Base-by-base conservation (phyloP, 257 asterid genomes). In the Forsythia viridissima region DNA sequence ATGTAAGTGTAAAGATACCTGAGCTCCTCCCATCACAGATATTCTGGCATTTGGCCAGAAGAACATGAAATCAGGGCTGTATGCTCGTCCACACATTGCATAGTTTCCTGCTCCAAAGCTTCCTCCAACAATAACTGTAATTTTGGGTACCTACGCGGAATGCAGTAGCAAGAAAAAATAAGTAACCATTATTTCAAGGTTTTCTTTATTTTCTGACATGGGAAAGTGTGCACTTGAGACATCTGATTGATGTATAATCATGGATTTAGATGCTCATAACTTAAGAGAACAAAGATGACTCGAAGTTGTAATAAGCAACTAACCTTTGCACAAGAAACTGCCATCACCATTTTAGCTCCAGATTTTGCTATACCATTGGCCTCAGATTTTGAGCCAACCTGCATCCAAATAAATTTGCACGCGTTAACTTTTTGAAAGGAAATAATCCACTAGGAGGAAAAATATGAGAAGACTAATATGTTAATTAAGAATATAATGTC, bases 271-370 rank as follows among this genome's bases (percentile, higher is more conserved):
- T 9, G 40, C 81, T 44, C 78, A 34, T 51, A 55, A 41, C 34
- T 15, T 8, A 21, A 61, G 6, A 61, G 70, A 71, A 44, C 63
- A 48, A 48, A 75, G 72, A 51, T 1, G 46, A 36, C n/a, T 66
- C 63, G n/a, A 63, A 42, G 11, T 72, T 48, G 52, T 52, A 76
- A 48, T 24, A 38, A 80, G 63, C 61, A 74, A 71, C 82, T 57
- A 79, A 94, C 99, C 98, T 95, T 93, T 65, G 98, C 98, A 78
- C 99, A 95, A 82, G 99, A 93, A 86, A 93, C 99, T 76, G 99
- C 98, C 99, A 95, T 93, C 85, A 95, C 99, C 99, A 95, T 89
- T 91, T 95, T 95, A 78, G 99, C 99, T 80, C 99, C 99, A 83
- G 99, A 84, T 88, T 95, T 95, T 68, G 99, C 99, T 79, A 95